Conservation (phyloP, 768 basidiomycete genomes). For the Termitomyces sp. region DNA sequence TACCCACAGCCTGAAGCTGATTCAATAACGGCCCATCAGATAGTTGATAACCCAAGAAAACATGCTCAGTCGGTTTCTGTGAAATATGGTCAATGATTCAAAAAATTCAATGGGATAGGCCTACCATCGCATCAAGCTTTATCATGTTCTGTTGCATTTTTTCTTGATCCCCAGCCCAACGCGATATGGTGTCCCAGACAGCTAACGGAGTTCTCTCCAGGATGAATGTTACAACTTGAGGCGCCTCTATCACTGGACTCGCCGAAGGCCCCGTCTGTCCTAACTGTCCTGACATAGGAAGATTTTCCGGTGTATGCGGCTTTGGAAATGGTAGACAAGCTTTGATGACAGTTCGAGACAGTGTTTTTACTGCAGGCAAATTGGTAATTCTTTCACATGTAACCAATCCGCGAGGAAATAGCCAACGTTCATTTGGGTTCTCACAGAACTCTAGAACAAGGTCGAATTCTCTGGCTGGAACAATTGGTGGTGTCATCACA, state of each 20-base stretch:
- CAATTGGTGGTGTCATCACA: conserved; percentile 9
- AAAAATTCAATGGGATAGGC: conserved; percentile 1
- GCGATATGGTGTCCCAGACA: conserved; percentile 52
- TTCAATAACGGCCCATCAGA: conserved; percentile 48
- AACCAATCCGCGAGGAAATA: conserved; percentile 57
- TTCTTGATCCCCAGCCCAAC: conserved; percentile 57
- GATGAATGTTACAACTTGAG: conserved; percentile 38
- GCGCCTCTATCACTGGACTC: background rate
- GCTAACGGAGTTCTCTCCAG: conserved; percentile 40
- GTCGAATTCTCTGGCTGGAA: conserved; percentile 56
- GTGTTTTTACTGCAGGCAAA: conserved; percentile 10
- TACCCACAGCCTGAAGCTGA: conserved; percentile 54
- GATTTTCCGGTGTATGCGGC: background rate
- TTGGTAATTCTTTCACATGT: conserved; percentile 38
- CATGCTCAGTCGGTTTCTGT: conserved; percentile 37
- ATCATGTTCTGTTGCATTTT: conserved; percentile 44
- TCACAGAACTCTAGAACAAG: conserved; percentile 70
- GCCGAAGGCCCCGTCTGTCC: background rate
- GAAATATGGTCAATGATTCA: background rate
- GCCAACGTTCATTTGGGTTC: conserved; percentile 53
- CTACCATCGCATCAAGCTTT: conserved; percentile 42
- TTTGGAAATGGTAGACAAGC: conserved; percentile 37
- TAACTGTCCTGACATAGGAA: background rate
- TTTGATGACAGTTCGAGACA: conserved; percentile 33
- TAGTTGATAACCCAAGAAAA: conserved; percentile 53